These are phyloP conservation scores for Xylaria intraflava DNA, from an alignment of 495 filamentous ascomycete genomes.

Conservation along the genomic window DNA sequence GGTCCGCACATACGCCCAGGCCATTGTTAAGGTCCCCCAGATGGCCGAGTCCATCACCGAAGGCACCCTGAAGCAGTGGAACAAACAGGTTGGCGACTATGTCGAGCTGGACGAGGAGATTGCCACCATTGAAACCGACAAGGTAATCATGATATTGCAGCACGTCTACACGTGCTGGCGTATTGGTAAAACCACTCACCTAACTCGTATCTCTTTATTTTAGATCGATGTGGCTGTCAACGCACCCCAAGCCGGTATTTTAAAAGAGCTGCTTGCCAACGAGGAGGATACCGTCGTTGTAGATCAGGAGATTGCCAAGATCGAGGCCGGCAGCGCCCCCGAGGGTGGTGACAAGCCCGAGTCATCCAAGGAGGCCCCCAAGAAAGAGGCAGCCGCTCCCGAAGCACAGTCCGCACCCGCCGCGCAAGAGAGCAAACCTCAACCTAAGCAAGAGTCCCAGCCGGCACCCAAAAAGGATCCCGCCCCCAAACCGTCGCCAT, in stretches of 20 bases:
- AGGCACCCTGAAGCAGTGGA: constrained; percentile 93
- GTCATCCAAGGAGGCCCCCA: constrained; percentile 55
- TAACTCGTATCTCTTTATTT: not conserved
- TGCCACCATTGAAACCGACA: constrained; percentile 99
- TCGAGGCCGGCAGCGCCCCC: constrained; percentile 69
- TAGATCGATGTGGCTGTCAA: constrained; percentile 96
- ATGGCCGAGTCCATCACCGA: constrained; percentile 99
- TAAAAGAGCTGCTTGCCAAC: constrained; percentile 86
- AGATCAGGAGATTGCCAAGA: constrained; percentile 79
- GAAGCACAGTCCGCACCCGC: constrained; percentile 49
- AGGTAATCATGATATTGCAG: constrained; percentile 52
- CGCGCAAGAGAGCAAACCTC: constrained; percentile 39
- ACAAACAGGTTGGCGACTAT: constrained; percentile 89
- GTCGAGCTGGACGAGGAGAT: constrained; percentile 97
- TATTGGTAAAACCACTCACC: not conserved
- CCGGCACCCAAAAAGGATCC: constrained; percentile 37
- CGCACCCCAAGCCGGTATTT: constrained; percentile 81
- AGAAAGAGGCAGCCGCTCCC: constrained; percentile 49
- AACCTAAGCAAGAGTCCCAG: constrained; percentile 24
- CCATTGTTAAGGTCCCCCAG: constrained; percentile 83
- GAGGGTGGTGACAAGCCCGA: constrained; percentile 47
- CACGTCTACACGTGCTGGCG: not conserved
- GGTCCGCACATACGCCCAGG: constrained; percentile 60
- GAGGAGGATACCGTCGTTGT: constrained; percentile 96
- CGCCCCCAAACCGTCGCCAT: constrained; percentile 39